Conservation (phyloP, 441 rosid species). For the Erodium moschatum region DNA sequence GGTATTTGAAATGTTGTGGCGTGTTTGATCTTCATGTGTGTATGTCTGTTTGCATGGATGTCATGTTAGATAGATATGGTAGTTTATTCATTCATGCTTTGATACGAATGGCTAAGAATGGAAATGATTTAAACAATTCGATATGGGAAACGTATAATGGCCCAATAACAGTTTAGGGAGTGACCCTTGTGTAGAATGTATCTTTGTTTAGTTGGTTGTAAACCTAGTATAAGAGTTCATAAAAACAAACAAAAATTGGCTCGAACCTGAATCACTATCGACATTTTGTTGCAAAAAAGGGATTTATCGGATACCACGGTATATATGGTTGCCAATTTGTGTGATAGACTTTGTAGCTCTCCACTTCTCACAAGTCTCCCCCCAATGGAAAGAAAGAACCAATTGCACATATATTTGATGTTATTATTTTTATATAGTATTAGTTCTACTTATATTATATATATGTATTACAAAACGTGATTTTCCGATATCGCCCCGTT, state of each 20-base stretch:
- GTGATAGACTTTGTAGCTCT: not conserved
- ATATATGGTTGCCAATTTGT: not conserved
- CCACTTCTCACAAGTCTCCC: not conserved
- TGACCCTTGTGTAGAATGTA: not conserved
- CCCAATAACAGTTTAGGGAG: not conserved
- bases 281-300: not conserved
- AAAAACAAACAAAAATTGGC: not conserved
- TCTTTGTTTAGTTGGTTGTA: not conserved
- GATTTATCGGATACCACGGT: not conserved
- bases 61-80: constrained; percentile 1
- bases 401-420: not conserved
- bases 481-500: too few species aligned
- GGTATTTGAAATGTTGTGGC: not conserved
- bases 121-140: not conserved
- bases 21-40: not conserved
- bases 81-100: not conserved
- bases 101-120: not conserved
- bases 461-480: too few species aligned
- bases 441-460: too few species aligned
- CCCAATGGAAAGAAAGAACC: not conserved
- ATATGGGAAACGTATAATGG: not conserved
- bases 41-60: too few species aligned
- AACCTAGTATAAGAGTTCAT: not conserved
- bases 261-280: not conserved
- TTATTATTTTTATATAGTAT: too few species aligned